Conservation (phyloP, 1,284 basidiomycete species). For the Cystobasidium sp. region DNA sequence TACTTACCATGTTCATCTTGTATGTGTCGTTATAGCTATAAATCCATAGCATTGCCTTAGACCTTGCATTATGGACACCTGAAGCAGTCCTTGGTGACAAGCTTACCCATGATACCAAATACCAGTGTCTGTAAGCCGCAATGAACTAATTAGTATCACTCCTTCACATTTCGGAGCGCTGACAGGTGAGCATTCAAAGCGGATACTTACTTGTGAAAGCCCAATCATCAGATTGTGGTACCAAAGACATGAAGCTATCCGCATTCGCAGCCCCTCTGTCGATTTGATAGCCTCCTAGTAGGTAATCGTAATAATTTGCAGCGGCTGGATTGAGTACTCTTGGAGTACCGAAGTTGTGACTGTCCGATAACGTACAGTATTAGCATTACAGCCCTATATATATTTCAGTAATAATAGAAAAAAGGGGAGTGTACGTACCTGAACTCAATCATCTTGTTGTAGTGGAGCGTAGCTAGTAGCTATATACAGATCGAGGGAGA, state of each 20-base stretch:
- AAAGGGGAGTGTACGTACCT: background rate
- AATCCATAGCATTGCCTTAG: background rate
- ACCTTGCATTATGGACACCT: background rate
- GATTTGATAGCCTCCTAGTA: conserved; percentile 44
- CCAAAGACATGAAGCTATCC: conserved; percentile 47
- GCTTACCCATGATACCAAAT: conserved; percentile 35
- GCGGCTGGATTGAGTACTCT: conserved; percentile 49
- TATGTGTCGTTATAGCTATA: conserved; percentile 36
- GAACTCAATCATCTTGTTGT: conserved; percentile 23
- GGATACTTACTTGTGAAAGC: conserved; percentile 38
- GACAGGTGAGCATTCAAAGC: background rate
- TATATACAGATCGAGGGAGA: background rate
- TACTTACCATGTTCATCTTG: conserved; percentile 38
- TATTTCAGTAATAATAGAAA: background rate
- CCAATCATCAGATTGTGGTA: conserved; percentile 50
- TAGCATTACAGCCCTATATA: background rate
- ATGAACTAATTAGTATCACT: background rate
- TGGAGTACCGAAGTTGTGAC: conserved; percentile 46
- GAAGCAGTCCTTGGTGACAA: background rate
- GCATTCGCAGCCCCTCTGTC: conserved; percentile 50
- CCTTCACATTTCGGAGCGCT: background rate
- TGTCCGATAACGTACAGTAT: background rate
- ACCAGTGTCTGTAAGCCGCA: conserved; percentile 16
- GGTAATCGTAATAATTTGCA: conserved; percentile 48
- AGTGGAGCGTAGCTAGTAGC: conserved; percentile 21